phyloP scores from a whole-genome alignment of 1,284 basidiomycete genomes.

The Pyrrhoderma lamaoense region DNA sequence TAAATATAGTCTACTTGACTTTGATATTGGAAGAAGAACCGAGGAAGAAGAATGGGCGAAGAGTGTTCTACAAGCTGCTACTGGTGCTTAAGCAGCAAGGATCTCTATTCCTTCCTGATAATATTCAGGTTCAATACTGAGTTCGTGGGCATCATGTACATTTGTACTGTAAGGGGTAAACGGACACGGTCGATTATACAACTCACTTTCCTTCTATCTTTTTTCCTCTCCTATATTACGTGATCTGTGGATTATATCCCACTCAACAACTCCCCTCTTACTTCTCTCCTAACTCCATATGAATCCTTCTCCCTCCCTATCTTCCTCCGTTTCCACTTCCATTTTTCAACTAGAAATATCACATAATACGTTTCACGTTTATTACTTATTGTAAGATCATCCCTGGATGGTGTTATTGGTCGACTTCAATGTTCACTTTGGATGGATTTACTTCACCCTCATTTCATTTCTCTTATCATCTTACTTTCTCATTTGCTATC shows the following conservation, averaged over 20 bases:
- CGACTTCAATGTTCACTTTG: constrained; percentile 1
- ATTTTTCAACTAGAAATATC: neutral
- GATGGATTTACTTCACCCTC: neutral
- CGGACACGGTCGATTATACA: neutral
- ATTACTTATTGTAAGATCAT: neutral
- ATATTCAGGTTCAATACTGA: too few species aligned
- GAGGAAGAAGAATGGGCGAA: constrained; percentile 15
- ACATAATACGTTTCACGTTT: neutral
- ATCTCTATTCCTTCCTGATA: too few species aligned
- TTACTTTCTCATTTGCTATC: neutral
- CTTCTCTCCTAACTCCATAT: neutral
- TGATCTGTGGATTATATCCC: neutral
- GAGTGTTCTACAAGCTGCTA: constrained; percentile 15
- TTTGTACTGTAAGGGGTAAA: neutral
- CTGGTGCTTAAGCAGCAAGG: neutral
- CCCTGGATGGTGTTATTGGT: constrained; percentile 6
- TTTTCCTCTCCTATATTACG: neutral
- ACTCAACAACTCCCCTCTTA: neutral
- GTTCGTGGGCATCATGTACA: too few species aligned
- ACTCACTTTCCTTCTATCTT: neutral
- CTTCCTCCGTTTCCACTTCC: neutral
- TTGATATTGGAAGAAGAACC: constrained; percentile 6
- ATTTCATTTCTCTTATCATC: neutral
- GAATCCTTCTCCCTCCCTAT: neutral
- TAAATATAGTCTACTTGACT: constrained; percentile 16